Percentiles rank a stretch among this genome's conserved stretches.
Evolutionary conservation across 371 early-diverging fungal genomes (phyloP).

Genomic region (Mortierella sp.): DNA sequence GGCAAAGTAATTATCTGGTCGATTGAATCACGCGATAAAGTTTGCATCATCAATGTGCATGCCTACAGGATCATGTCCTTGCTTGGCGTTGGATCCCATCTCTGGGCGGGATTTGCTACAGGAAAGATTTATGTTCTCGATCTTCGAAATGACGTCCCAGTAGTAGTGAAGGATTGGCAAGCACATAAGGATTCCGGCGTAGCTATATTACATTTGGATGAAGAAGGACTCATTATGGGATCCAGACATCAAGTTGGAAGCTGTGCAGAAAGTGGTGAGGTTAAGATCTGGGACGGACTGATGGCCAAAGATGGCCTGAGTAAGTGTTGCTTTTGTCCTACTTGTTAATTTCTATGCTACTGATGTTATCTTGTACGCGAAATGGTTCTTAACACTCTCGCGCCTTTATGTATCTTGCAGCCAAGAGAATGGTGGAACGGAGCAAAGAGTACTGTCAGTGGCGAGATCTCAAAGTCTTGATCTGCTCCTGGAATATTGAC

Average conservation of each 20-base stretch:
- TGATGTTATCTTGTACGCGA: not conserved
- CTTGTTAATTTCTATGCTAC: constrained; percentile 9
- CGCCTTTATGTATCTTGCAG: constrained; percentile 36
- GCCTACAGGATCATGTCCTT: constrained; percentile 79
- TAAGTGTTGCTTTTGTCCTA: constrained; percentile 36
- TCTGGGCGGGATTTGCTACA: constrained; percentile 87
- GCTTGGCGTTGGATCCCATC: constrained; percentile 71
- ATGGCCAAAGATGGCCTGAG: constrained; percentile 75
- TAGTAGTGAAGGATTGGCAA: constrained; percentile 78
- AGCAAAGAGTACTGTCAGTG: constrained; percentile 72
- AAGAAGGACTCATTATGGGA: constrained; percentile 58
- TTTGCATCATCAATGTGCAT: constrained; percentile 67
- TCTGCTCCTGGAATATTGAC: constrained; percentile 90
- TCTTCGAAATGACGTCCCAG: constrained; percentile 61
- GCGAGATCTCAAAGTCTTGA: constrained; percentile 69
- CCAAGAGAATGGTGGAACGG: constrained; percentile 60
- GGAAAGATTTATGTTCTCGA: constrained; percentile 87
- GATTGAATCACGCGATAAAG: constrained; percentile 59
- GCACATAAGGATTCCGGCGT: constrained; percentile 73
- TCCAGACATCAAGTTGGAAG: constrained; percentile 69
- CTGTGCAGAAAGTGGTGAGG: constrained; percentile 70
- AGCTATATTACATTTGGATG: constrained; percentile 68
- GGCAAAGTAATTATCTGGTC: constrained; percentile 86
- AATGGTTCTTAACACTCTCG: not conserved
- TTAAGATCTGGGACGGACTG: constrained; percentile 83